phyloP scores from a whole-genome alignment of 208 protist species.

The Vickermania ingenoplastis region DNA sequence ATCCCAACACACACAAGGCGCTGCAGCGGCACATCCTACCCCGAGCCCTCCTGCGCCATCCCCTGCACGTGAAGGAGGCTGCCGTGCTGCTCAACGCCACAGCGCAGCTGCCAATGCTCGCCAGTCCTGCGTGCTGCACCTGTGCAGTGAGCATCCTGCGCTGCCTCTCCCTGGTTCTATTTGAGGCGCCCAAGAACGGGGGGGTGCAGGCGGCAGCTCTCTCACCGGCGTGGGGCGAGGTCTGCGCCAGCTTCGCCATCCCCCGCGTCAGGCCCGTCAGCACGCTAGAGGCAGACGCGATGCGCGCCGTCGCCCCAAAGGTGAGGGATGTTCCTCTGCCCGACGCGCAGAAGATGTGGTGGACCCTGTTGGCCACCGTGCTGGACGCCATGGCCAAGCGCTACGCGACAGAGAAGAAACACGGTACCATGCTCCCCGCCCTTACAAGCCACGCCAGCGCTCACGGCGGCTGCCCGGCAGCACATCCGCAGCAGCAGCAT shows the following conservation, averaged over 20 bases:
- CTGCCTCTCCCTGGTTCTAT: slow-evolving; percentile 35
- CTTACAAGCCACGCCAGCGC: not conserved
- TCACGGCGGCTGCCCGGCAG: not conserved
- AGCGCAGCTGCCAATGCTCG: slow-evolving; percentile 9
- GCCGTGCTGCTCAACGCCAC: slow-evolving; percentile 19
- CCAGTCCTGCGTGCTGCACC: slow-evolving; percentile 21
- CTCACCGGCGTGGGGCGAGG: not conserved
- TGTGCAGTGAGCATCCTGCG: slow-evolving; percentile 57
- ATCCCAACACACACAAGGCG: slow-evolving; percentile 29
- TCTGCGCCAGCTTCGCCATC: not conserved
- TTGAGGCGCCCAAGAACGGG: slow-evolving; percentile 5
- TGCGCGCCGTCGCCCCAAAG: slow-evolving; percentile 16
- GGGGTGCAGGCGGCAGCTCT: not conserved
- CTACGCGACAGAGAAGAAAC: slow-evolving; percentile 34
- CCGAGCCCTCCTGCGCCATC: slow-evolving; percentile 22
- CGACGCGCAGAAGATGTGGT: slow-evolving; percentile 32
- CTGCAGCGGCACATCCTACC: slow-evolving; percentile 60
- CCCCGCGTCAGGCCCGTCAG: not conserved
- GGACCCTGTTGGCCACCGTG: slow-evolving; percentile 37
- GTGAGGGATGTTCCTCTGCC: slow-evolving; percentile 25
- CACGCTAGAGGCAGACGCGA: slow-evolving; percentile 1
- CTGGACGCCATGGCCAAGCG: slow-evolving; percentile 30
- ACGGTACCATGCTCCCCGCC: slow-evolving; percentile 4
- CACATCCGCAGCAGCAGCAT: not conserved
- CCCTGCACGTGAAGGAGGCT: slow-evolving; percentile 54